A percentile compares a stretch with the other conserved stretches of the same genome.
Conservation (phyloP, 108 stramenopile species). For the Skeletonema potamos region DNA sequence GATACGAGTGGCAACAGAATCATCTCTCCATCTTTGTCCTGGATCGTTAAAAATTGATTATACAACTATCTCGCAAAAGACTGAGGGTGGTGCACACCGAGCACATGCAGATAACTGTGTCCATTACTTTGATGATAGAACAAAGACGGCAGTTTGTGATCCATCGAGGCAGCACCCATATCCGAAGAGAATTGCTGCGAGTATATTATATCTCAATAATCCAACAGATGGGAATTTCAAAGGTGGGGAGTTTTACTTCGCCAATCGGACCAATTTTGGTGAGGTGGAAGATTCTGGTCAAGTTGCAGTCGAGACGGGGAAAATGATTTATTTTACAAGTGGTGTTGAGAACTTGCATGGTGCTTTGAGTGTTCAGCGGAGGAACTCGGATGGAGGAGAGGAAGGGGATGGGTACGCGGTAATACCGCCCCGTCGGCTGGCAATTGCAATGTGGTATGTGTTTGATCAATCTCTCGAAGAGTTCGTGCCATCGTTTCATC, state of each 20-base stretch:
- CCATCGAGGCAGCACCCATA: conserved; percentile 26
- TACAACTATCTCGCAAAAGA: conserved; percentile 47
- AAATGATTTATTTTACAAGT: conserved; percentile 49
- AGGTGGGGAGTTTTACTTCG: conserved; percentile 39
- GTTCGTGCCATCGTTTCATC: conserved; percentile 25
- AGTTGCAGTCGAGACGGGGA: conserved; percentile 16
- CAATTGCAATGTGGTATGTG: conserved; percentile 51
- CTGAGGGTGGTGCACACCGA: conserved; percentile 34
- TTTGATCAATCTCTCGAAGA: conserved; percentile 21
- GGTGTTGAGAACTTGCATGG: conserved; percentile 49
- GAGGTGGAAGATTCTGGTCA: conserved; percentile 7
- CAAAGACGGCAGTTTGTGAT: conserved; percentile 20
- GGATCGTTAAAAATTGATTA: conserved; percentile 44
- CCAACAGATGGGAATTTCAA: conserved; percentile 22
- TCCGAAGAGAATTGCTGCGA: conserved; percentile 33
- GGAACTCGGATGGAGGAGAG: neutral
- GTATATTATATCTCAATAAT: conserved; percentile 37
- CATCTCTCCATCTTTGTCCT: conserved; percentile 27
- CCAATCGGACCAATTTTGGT: conserved; percentile 27
- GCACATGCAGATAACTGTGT: conserved; percentile 52
- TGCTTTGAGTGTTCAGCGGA: conserved; percentile 28
- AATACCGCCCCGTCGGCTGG: conserved; percentile 26
- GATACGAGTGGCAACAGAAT: conserved; percentile 36
- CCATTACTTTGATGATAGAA: conserved; percentile 33
- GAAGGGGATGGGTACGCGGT: neutral